Conservation (phyloP, 129 eudicot species). For the Oenanthe sinensis region DNA sequence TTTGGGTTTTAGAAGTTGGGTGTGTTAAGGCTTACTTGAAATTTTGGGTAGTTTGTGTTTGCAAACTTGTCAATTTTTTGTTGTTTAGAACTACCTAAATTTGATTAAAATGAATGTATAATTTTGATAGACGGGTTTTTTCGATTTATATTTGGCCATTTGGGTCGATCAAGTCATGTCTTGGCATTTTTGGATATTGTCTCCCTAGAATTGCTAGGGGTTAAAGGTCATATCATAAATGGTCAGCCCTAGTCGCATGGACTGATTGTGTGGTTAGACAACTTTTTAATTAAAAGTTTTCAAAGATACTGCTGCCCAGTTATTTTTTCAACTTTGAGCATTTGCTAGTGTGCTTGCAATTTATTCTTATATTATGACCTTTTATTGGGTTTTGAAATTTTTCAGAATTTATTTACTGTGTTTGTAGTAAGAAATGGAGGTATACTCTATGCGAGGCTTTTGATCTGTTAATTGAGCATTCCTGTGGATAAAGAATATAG, state of each 20-base stretch:
- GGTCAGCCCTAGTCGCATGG: not conserved
- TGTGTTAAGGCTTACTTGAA: not conserved
- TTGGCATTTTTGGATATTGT: not conserved
- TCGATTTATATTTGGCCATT: not conserved
- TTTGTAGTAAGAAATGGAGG: not conserved
- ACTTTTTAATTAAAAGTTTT: not conserved
- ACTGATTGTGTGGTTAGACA: not conserved
- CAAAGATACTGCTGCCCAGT: not conserved
- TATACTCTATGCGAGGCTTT: not conserved
- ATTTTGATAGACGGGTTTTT: not conserved
- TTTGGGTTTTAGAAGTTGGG: not conserved
- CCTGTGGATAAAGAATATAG: too few relatives aligned
- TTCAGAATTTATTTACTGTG: not conserved
- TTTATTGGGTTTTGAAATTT: too few relatives aligned
- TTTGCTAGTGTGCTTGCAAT: not conserved
- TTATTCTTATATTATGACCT: not conserved
- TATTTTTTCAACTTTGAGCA: not conserved
- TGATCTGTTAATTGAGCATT: not conserved
- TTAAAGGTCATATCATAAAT: not conserved
- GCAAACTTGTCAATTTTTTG: not conserved
- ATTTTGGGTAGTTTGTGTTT: too few relatives aligned
- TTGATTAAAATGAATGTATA: too few relatives aligned
- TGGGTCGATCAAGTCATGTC: too few relatives aligned
- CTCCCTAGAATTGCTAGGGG: not conserved
- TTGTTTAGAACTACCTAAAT: not conserved